Evolutionary conservation across 352 stramenopile genomes (phyloP).

Genomic region (Pythium aphanidermatum): DNA sequence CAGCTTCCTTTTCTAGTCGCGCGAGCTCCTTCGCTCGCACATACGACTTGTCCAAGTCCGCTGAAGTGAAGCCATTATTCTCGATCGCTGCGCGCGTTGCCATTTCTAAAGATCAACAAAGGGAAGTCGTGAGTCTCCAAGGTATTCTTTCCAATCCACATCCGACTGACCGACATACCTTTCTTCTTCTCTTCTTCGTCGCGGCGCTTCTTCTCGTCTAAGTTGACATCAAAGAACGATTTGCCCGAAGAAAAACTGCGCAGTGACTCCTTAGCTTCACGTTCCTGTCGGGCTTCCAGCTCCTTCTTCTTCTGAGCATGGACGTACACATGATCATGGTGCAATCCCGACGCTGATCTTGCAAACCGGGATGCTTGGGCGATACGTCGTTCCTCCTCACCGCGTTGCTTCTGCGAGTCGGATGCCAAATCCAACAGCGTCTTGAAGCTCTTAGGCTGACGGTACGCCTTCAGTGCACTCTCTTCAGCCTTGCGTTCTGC

Average conservation of each 20-base stretch:
- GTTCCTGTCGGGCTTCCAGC: slow-evolving; percentile 19
- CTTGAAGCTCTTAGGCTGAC: slow-evolving; percentile 32
- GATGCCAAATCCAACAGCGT: slow-evolving; percentile 41
- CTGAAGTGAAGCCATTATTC: slow-evolving; percentile 46
- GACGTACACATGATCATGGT: slow-evolving; percentile 47
- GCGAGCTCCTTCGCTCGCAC: slow-evolving; percentile 46
- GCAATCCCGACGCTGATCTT: slow-evolving; percentile 31
- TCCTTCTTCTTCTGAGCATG: slow-evolving; percentile 45
- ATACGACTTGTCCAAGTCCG: slow-evolving; percentile 47
- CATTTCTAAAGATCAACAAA: slow-evolving; percentile 10
- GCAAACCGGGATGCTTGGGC: slow-evolving; percentile 29
- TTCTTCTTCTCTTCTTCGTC: slow-evolving; percentile 40
- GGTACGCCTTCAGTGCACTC: slow-evolving; percentile 24
- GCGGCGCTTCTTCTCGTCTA: slow-evolving; percentile 51
- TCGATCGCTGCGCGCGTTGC: slow-evolving; percentile 17
- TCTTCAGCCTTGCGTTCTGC: slow-evolving; percentile 36
- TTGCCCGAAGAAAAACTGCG: slow-evolving; percentile 33
- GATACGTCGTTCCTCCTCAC: slow-evolving; percentile 22
- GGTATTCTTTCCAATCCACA: not conserved
- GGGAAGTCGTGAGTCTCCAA: not conserved
- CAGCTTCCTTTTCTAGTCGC: slow-evolving; percentile 39
- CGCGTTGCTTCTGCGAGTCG: slow-evolving; percentile 25
- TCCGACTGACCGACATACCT: slow-evolving; percentile 1
- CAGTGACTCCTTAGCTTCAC: slow-evolving; percentile 25
- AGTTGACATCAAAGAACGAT: slow-evolving; percentile 50